Conservation (phyloP, 192 early-diverging fungal genomes). For the Linnemannia zychae region DNA sequence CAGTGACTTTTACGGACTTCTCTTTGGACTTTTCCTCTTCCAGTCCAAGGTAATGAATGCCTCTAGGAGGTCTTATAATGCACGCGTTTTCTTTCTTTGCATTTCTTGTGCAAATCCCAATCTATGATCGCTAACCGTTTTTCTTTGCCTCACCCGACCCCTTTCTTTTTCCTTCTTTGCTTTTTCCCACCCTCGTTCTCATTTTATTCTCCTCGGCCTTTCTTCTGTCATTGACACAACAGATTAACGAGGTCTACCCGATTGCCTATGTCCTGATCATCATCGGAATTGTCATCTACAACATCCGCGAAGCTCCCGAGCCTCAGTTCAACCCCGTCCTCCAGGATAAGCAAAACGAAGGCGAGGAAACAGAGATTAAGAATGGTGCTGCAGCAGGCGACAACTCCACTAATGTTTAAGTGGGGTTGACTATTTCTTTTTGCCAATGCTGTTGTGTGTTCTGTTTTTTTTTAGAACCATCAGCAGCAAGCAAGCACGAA, state of each 20-base stretch:
- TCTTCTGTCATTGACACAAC: background rate
- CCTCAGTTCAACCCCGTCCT: conserved; percentile 60
- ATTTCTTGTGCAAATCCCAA: background rate
- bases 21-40: conserved; percentile 82
- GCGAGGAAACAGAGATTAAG: background rate
- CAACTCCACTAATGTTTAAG: conserved; percentile 20
- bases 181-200: background rate
- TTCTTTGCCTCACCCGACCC: background rate
- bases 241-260: conserved; percentile 70
- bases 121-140: background rate
- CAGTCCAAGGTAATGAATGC: conserved; percentile 62
- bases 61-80: background rate
- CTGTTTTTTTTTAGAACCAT: background rate
- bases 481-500: background rate
- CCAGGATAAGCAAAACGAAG: background rate
- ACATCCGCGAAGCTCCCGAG: conserved; percentile 69
- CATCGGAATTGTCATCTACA: conserved; percentile 75
- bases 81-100: background rate
- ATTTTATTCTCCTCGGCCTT: too few species aligned
- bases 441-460: background rate
- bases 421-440: background rate
- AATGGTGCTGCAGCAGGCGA: background rate
- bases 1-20: conserved; percentile 83
- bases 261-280: conserved; percentile 78
- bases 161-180: background rate